Evolutionary conservation across 139 green algal genomes (phyloP).

Genomic region (Chlorella ohadii): DNA sequence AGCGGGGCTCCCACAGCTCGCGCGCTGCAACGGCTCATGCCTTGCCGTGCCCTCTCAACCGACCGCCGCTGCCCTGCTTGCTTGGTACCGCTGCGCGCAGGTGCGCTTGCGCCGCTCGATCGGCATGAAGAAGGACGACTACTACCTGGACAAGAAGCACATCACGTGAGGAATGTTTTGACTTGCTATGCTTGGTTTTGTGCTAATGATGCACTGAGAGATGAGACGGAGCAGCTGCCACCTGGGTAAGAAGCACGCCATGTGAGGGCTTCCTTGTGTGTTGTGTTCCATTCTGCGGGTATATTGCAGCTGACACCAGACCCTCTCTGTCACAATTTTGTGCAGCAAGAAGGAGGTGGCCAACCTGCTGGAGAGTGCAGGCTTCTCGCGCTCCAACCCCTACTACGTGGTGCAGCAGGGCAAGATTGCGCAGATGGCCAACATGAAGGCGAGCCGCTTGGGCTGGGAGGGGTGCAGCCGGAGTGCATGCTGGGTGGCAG

Average conservation of each 20-base stretch:
- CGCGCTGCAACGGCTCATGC: no score
- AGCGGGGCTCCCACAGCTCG: no score
- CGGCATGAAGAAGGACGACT: constrained; percentile 96
- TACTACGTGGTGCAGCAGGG: constrained; percentile 99
- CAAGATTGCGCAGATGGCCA: constrained; percentile 80
- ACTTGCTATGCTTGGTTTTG: neutral
- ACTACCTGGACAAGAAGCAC: constrained; percentile 93
- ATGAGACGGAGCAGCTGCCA: neutral
- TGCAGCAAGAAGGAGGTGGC: constrained; percentile 91
- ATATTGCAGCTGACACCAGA: neutral
- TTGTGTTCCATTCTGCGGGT: no score
- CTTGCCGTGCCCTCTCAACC: no score
- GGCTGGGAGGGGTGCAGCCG: no score
- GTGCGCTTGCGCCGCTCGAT: constrained; percentile 93
- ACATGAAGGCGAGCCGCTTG: constrained; percentile 49
- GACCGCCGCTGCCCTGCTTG: neutral
- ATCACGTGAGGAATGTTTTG: constrained; percentile 69
- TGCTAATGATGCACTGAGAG: neutral
- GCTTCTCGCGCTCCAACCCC: constrained; percentile 96
- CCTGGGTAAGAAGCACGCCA: no score
- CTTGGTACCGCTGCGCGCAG: constrained; percentile 61
- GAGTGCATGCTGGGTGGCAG: no score
- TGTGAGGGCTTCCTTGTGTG: no score
- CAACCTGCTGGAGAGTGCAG: constrained; percentile 96
- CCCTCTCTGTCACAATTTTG: no score